phyloP scores from a whole-genome alignment of 805 yeast genomes.

The Candida vaughaniae region DNA sequence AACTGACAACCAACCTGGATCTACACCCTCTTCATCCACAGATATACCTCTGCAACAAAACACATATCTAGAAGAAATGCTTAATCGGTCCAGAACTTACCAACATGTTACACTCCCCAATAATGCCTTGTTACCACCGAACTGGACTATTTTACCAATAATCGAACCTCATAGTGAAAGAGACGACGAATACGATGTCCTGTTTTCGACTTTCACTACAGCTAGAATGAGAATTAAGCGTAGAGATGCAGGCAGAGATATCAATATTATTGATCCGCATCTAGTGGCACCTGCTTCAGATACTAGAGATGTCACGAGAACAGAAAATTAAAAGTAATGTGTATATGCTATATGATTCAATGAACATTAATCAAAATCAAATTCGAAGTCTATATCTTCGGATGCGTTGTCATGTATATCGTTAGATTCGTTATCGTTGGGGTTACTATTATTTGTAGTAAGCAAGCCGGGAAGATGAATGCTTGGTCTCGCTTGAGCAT shows the following conservation, averaged over 20 bases:
- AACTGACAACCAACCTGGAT: background rate
- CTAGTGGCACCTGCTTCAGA: background rate
- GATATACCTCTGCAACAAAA: background rate
- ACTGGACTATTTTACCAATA: conserved; percentile 29
- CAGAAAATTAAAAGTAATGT: too few relatives aligned
- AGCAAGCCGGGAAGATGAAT: too few relatives aligned
- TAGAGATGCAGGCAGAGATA: conserved; percentile 11
- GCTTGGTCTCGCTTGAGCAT: background rate
- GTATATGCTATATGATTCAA: background rate
- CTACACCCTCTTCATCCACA: background rate
- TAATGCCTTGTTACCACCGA: conserved; percentile 28
- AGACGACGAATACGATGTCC: conserved; percentile 15
- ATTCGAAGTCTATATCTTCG: conserved; percentile 6
- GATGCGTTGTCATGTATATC: background rate
- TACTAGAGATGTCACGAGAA: background rate
- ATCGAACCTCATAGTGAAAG: conserved; percentile 5
- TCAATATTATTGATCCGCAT: conserved; percentile 13
- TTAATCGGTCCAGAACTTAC: background rate
- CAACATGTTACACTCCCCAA: conserved; percentile 24
- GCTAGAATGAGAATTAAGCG: conserved; percentile 17
- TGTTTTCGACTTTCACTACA: conserved; percentile 16
- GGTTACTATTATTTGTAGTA: background rate
- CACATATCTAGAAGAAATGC: background rate
- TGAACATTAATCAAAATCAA: conserved; percentile 2
- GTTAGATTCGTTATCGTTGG: conserved; percentile 1